Percentiles rank a stretch among this genome's conserved stretches.
These are phyloP conservation scores for Trichocomaceae sp. DNA, from an alignment of 2,329 filamentous ascomycete species.

Conservation along the genomic window DNA sequence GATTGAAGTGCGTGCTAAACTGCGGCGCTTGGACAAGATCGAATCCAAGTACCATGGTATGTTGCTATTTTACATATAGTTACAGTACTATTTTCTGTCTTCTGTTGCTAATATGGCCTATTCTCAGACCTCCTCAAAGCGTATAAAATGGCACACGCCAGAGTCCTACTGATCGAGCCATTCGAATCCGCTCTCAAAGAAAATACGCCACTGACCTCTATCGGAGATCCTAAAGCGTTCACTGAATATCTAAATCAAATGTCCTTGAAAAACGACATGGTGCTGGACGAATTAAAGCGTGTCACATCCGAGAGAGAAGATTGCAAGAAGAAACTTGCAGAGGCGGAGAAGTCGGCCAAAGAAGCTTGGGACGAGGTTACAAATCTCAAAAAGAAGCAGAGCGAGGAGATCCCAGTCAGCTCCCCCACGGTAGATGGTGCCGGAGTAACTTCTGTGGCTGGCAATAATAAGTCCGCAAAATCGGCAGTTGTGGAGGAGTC, in stretches of 20 bases:
- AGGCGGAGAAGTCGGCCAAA: constrained; percentile 57
- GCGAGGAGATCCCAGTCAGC: constrained; percentile 25
- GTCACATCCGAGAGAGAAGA: constrained; percentile 76
- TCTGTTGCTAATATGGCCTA: neutral
- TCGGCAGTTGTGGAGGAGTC: constrained; percentile 32
- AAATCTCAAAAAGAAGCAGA: constrained; percentile 41
- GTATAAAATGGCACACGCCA: constrained; percentile 83
- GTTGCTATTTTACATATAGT: neutral
- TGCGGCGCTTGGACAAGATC: constrained; percentile 83
- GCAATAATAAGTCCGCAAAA: constrained; percentile 18
- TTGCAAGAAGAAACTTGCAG: constrained; percentile 68
- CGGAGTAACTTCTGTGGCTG: constrained; percentile 14
- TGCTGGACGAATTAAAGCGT: constrained; percentile 85
- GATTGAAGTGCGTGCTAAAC: constrained; percentile 64
- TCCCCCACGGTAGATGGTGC: constrained; percentile 13
- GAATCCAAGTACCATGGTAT: constrained; percentile 79
- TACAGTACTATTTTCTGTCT: neutral
- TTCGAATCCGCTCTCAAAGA: constrained; percentile 90
- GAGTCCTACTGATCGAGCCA: constrained; percentile 79
- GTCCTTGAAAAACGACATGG: constrained; percentile 81
- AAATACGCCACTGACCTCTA: constrained; percentile 83
- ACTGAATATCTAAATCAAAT: constrained; percentile 86
- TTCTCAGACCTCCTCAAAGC: constrained; percentile 75
- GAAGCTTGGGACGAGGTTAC: constrained; percentile 59
- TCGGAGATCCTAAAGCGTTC: constrained; percentile 74